Evolutionary conservation across 345 rosid genomes (phyloP), one percentile per base, ranked within the genome.

Genomic region (Populus tremula): DNA sequence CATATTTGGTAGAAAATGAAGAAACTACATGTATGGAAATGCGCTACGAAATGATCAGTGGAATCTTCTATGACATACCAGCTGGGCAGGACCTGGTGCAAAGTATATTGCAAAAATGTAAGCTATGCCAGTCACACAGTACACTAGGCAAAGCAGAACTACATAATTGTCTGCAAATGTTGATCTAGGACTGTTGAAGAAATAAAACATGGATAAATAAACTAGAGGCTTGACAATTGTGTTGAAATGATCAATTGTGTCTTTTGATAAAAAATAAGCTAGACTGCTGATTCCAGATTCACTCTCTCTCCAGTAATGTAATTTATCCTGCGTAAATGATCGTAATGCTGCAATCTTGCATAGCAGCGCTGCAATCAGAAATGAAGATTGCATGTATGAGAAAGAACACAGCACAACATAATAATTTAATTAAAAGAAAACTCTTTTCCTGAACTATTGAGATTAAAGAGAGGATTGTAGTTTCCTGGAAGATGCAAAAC

Each of bases 131-230:
- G 97, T 92, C 62, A 92, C 94, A 27, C 94, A 92, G 85, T 94
- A 94, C 56, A 92, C 98, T 12, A 94, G 90, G 87, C 93, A 91
- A 59, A 91, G 68, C 79, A 90, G 82, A 36, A 94, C 86, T 10
- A 84, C 18, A 74, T 92, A 92, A 77, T 94, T 92, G 85, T 94
- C 97, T 50, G 71, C 72, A 47, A 94, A 94, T 73, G 86, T 77
- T 27, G 98, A 94, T 84, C 97, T 90, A 1, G 97, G 98, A 74
- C 87, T 92, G 88, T 89, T 91, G 93, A 92, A 94, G 94, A 92
- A 94, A 82, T 89, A 92, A 87, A 92, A 91, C 94, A 91, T 92
- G 65, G 94, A 94, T 74, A 94, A 83, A 83, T 91, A 94, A 56
- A 92, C 92, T 72, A 94, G 79, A 33, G 97, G 98, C 83, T 94